Evolutionary conservation across 2,329 filamentous ascomycete genomes (phyloP).

Genomic region (Blastomyces emzantsi): DNA sequence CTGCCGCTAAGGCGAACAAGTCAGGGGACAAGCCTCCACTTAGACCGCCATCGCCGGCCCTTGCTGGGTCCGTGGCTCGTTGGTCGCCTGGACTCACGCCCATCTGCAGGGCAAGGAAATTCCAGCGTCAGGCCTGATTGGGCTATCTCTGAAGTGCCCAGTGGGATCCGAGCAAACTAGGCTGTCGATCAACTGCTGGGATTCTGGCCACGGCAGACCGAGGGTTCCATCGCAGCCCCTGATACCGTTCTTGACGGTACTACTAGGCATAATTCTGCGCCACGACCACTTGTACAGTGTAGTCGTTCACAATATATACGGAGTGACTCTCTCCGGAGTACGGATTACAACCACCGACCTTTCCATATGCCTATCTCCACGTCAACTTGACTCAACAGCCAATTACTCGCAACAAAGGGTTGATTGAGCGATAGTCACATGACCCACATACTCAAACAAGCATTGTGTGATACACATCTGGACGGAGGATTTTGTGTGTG

Average conservation of each 20-base stretch:
- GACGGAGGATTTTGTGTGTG: not conserved
- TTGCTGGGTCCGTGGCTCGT: not conserved
- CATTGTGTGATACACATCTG: not conserved
- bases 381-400: not conserved
- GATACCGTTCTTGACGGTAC: not conserved
- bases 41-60: not conserved
- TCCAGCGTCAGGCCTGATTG: not conserved
- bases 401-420: not conserved
- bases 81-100: not conserved
- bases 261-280: not conserved
- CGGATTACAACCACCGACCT: not conserved
- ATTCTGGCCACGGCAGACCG: not conserved
- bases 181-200: conserved; percentile 2
- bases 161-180: not conserved
- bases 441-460: not conserved
- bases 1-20: not conserved
- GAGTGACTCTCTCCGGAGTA: no score
- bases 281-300: not conserved
- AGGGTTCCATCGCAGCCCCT: not conserved
- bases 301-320: no score
- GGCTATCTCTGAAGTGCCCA: not conserved
- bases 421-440: not conserved
- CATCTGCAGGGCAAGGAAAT: not conserved
- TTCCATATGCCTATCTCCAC: not conserved
- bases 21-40: not conserved